phyloP scores from a whole-genome alignment of 768 basidiomycete species.

The Thelephora ganbajun region DNA sequence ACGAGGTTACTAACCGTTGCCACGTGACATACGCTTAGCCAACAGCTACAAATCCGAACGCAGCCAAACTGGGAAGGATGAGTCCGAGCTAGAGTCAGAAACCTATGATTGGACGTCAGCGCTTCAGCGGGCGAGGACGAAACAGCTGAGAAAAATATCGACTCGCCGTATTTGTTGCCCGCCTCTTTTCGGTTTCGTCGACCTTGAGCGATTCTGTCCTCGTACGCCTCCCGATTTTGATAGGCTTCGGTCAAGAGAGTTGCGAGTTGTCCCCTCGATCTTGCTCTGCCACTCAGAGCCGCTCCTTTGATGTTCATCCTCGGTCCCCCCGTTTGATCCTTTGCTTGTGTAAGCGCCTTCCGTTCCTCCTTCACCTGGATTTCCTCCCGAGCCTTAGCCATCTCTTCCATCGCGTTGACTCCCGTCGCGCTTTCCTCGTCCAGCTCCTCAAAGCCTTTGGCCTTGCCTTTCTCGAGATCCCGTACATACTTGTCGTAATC shows the following conservation, averaged over 20 bases:
- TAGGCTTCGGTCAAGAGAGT: constrained; percentile 76
- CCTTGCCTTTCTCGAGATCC: constrained; percentile 52
- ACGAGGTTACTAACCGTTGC: too few relatives aligned
- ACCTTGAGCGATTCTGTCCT: constrained; percentile 75
- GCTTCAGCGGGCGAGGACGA: neutral
- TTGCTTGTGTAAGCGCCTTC: constrained; percentile 62
- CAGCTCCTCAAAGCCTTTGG: constrained; percentile 57
- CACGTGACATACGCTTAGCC: too few relatives aligned
- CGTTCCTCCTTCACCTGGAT: constrained; percentile 62
- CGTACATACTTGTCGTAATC: constrained; percentile 63
- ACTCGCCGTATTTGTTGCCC: constrained; percentile 80
- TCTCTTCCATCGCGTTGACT: constrained; percentile 57
- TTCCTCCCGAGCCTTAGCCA: constrained; percentile 65
- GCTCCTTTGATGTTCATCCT: constrained; percentile 76
- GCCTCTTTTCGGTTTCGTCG: constrained; percentile 78
- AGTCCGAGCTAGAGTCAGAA: constrained; percentile 6
- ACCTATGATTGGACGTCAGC: neutral
- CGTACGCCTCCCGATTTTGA: constrained; percentile 66
- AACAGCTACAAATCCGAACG: too few relatives aligned
- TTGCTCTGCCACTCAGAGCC: constrained; percentile 55
- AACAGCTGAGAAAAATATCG: neutral
- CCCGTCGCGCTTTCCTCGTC: constrained; percentile 40
- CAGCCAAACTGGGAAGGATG: neutral
- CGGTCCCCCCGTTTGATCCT: constrained; percentile 41
- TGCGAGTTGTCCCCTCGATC: constrained; percentile 64